Evolutionary conservation across 257 asterid species (phyloP).

Genomic region (Prunella vulgaris): DNA sequence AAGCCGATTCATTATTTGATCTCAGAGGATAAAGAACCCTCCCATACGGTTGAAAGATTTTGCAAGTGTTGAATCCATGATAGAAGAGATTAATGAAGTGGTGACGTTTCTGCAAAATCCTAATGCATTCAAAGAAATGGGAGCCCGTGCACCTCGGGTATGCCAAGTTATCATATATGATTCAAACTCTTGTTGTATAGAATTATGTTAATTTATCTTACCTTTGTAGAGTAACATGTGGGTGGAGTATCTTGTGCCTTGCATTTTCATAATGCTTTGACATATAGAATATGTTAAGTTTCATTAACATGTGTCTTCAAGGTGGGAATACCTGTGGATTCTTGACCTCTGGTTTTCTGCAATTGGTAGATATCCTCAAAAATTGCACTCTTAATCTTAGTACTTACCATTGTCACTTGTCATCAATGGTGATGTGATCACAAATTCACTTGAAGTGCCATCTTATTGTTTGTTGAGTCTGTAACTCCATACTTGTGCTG

Average conservation of each 20-base stretch:
- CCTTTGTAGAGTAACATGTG: conserved; percentile 9
- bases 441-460: conserved; percentile 4
- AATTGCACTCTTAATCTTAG: neutral
- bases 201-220: neutral
- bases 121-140: conserved; percentile 90
- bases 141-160: conserved; percentile 99
- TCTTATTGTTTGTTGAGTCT: conserved; percentile 8
- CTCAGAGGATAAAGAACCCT: conserved; percentile 90
- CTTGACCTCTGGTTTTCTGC: neutral
- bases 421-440: conserved; percentile 5
- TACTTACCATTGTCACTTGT: neutral
- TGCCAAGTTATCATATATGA: conserved; percentile 24
- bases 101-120: conserved; percentile 96
- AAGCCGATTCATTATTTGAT: conserved; percentile 15
- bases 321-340: neutral
- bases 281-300: neutral
- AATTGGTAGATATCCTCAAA: neutral
- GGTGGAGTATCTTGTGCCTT: conserved; percentile 4
- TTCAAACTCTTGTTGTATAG: conserved; percentile 12
- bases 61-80: conserved; percentile 92
- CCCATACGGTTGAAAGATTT: conserved; percentile 88
- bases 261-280: neutral
- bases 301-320: neutral
- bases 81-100: conserved; percentile 93
- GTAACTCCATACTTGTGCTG: neutral